Evolutionary conservation across 495 filamentous ascomycete genomes (phyloP).

Genomic region (Aspergillus funiculosus): DNA sequence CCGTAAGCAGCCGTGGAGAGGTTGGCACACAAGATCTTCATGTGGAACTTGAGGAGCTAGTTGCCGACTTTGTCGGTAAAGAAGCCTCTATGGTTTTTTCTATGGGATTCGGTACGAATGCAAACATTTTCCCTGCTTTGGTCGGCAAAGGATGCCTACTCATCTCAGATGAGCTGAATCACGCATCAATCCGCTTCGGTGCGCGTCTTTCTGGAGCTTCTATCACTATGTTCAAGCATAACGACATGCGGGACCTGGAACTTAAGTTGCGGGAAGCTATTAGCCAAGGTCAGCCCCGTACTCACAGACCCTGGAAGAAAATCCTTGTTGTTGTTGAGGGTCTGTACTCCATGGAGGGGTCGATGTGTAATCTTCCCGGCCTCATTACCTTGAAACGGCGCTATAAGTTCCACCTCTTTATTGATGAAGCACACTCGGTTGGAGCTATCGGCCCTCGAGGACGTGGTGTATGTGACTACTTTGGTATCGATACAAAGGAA

Average conservation of each 20-base stretch:
- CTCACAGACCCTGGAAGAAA: slow-evolving; percentile 97
- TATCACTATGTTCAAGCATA: slow-evolving; percentile 94
- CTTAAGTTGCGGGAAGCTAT: slow-evolving; percentile 80
- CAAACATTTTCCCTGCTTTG: slow-evolving; percentile 81
- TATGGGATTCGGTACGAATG: slow-evolving; percentile 96
- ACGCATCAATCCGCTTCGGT: slow-evolving; percentile 93
- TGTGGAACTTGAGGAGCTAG: slow-evolving; percentile 77
- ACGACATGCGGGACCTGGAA: slow-evolving; percentile 87
- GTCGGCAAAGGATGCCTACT: slow-evolving; percentile 88
- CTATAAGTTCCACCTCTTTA: slow-evolving; percentile 93
- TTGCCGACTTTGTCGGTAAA: slow-evolving; percentile 91
- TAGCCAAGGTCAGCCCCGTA: slow-evolving; percentile 91
- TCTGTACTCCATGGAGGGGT: slow-evolving; percentile 98
- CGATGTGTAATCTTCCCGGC: slow-evolving; percentile 92
- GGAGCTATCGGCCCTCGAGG: slow-evolving; percentile 85
- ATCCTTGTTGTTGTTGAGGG: slow-evolving; percentile 95
- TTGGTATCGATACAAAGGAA: slow-evolving; percentile 77
- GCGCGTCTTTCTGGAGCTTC: slow-evolving; percentile 90
- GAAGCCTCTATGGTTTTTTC: slow-evolving; percentile 93
- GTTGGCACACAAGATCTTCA: slow-evolving; percentile 83
- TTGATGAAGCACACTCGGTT: slow-evolving; percentile 96
- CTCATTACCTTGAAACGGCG: slow-evolving; percentile 78
- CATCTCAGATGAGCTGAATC: slow-evolving; percentile 95
- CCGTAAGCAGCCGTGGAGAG: slow-evolving; percentile 75
- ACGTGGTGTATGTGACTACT: slow-evolving; percentile 95